Conservation (phyloP, 768 basidiomycete species). For the Pisolithus orientalis region DNA sequence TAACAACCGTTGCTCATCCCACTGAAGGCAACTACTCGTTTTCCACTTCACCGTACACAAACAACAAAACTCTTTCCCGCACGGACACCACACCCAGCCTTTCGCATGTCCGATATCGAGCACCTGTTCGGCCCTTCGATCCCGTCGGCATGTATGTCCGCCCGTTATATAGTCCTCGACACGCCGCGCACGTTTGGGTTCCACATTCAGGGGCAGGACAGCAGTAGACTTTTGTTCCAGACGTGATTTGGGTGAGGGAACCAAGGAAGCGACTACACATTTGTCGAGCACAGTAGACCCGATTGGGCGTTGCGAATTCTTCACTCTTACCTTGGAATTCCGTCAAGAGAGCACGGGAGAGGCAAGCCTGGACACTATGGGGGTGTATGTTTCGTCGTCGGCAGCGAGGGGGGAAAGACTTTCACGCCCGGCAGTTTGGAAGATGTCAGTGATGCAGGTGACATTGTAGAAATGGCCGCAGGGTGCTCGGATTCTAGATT, state of each 20-base stretch:
- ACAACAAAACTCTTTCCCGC: no score
- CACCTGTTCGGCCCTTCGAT: conserved; percentile 18
- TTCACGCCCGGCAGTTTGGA: conserved; percentile 29
- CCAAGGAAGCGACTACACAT: conserved; percentile 34
- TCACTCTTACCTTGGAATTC: conserved; percentile 19
- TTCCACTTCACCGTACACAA: conserved; percentile 44
- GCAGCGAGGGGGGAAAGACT: conserved; percentile 36
- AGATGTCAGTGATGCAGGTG: conserved; percentile 28
- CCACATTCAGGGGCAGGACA: conserved; percentile 16
- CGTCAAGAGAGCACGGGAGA: conserved; percentile 14
- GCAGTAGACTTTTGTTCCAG: conserved; percentile 14
- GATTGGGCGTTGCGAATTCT: conserved; percentile 29
- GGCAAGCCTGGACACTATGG: conserved; percentile 15
- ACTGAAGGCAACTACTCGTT: conserved; percentile 54
- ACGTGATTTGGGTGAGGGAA: conserved; percentile 17
- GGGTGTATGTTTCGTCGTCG: conserved; percentile 28
- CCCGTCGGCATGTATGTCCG: conserved; percentile 22
- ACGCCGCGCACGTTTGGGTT: conserved; percentile 18
- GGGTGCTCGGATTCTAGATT: conserved; percentile 20
- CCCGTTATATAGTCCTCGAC: conserved; percentile 18
- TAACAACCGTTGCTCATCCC: conserved; percentile 46
- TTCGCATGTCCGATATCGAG: conserved; percentile 18
- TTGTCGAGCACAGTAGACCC: conserved; percentile 32
- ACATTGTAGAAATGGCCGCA: conserved; percentile 33
- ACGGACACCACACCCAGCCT: conserved; percentile 34